Conservation (phyloP, 768 basidiomycete species). For the Suillus weaverae region DNA sequence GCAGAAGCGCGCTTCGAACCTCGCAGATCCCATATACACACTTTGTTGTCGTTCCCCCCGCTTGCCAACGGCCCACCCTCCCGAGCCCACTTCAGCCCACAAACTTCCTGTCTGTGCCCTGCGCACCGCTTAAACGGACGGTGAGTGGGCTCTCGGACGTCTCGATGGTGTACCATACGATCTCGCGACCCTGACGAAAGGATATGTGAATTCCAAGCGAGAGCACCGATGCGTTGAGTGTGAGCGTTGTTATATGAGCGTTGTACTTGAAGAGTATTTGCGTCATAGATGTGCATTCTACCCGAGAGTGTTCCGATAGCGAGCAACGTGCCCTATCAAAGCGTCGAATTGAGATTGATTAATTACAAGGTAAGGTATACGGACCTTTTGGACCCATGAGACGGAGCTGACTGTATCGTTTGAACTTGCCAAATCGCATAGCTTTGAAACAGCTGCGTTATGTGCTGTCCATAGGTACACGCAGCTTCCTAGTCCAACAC, state of each 20-base stretch:
- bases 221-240: slow-evolving; percentile 83
- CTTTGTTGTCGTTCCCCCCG: slow-evolving; percentile 98
- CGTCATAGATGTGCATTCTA: slow-evolving; percentile 91
- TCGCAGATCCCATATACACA: slow-evolving; percentile 93
- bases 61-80: slow-evolving; percentile 71
- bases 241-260: slow-evolving; percentile 88
- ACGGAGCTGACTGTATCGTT: slow-evolving; percentile 83
- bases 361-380: slow-evolving; percentile 3
- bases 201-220: slow-evolving; percentile 91
- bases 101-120: slow-evolving; percentile 91
- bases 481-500: slow-evolving; percentile 79
- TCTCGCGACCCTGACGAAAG: slow-evolving; percentile 92
- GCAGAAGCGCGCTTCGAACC: slow-evolving; percentile 48
- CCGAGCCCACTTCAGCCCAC: slow-evolving; percentile 82
- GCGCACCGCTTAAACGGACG: slow-evolving; percentile 71
- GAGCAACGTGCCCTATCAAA: slow-evolving; percentile 69
- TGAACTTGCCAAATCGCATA: slow-evolving; percentile 73
- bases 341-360: neutral
- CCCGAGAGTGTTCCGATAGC: slow-evolving; percentile 94
- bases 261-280: slow-evolving; percentile 66
- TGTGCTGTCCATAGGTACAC: slow-evolving; percentile 98
- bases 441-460: slow-evolving; percentile 87
- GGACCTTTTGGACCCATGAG: slow-evolving; percentile 84
- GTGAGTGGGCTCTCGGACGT: slow-evolving; percentile 70
- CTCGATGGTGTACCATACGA: slow-evolving; percentile 86